Percentiles rank a stretch among this genome's conserved stretches.
Conservation (phyloP, 345 rosid genomes). For the Alliaria petiolata region DNA sequence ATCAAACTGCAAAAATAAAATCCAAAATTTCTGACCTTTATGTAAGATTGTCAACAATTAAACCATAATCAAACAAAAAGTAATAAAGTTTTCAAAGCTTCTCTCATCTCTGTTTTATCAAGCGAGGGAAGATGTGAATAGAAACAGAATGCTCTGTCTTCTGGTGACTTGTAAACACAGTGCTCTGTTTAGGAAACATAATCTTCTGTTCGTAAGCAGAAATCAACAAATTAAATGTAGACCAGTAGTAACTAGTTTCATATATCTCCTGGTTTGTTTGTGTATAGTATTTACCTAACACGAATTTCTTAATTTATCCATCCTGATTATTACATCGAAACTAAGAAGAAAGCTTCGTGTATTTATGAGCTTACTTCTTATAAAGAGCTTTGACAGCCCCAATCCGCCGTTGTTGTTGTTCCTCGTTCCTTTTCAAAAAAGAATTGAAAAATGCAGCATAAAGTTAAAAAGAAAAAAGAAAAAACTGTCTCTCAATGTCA, state of each 20-base stretch:
- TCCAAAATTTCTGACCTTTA: background rate
- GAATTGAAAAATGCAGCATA: constrained; percentile 13
- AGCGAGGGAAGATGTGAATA: too few species aligned
- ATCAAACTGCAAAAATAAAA: background rate
- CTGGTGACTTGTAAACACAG: too few species aligned
- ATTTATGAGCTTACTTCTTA: constrained; percentile 17
- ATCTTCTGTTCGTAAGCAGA: background rate
- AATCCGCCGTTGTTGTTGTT: background rate
- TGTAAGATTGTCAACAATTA: background rate
- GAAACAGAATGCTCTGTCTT: too few species aligned
- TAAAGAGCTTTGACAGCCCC: background rate
- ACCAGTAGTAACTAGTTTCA: background rate
- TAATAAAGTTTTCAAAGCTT: too few species aligned
- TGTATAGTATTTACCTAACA: background rate
- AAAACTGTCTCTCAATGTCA: constrained; percentile 3
- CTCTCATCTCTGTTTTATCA: too few species aligned
- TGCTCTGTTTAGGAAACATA: too few species aligned
- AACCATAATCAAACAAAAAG: too few species aligned
- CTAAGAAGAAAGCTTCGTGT: constrained; percentile 17
- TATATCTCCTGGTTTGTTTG: background rate
- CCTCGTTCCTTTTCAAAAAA: constrained; percentile 16
- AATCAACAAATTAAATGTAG: background rate
- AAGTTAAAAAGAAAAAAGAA: background rate
- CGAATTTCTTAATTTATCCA: background rate
- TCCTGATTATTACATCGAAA: background rate